phyloP scores from a whole-genome alignment of 2,329 filamentous ascomycete genomes.

The Botrytis galanthina region DNA sequence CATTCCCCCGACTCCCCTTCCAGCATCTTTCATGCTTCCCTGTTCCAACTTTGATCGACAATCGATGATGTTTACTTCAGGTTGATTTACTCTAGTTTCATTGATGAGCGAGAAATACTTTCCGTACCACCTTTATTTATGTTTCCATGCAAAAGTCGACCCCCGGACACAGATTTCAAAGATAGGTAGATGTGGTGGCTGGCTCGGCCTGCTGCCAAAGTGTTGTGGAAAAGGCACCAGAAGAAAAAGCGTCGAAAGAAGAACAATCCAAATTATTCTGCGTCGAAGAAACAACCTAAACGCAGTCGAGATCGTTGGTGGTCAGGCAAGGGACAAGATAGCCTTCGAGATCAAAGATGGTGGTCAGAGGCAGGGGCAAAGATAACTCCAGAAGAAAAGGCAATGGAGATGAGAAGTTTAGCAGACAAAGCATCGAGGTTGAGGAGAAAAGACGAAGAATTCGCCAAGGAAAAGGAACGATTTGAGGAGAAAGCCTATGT shows the following conservation, averaged over 20 bases:
- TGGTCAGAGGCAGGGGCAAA: neutral
- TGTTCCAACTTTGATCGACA: neutral
- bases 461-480: neutral
- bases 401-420: neutral
- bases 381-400: neutral
- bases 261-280: neutral
- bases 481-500: neutral
- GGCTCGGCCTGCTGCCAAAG: neutral
- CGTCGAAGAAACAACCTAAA: neutral
- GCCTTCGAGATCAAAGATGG: neutral
- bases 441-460: neutral
- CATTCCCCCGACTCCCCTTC: neutral
- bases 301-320: neutral
- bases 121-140: neutral
- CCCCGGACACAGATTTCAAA: neutral
- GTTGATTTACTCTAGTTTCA: neutral
- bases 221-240: neutral
- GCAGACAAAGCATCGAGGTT: neutral
- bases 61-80: neutral
- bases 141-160: neutral
- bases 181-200: conserved; percentile 9
- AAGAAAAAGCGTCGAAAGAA: neutral
- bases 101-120: neutral
- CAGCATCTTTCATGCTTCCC: neutral
- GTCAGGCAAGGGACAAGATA: neutral